Conservation (phyloP, 352 stramenopile genomes). For the Peronosclerospora sorghi region DNA sequence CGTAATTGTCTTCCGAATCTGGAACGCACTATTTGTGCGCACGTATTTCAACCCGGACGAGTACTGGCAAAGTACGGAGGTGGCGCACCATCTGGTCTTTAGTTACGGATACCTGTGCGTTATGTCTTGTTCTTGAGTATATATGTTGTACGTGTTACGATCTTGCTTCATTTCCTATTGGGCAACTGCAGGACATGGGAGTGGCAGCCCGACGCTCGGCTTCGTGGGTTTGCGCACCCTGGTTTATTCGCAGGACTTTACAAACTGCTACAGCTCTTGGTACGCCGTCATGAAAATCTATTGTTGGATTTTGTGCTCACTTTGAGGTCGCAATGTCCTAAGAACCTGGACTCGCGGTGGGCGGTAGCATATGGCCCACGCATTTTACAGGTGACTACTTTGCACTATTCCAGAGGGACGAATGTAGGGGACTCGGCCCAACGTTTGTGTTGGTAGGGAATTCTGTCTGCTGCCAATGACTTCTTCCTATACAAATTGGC, state of each 20-base stretch:
- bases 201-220: constrained; percentile 55
- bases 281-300: constrained; percentile 4
- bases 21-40: constrained; percentile 76
- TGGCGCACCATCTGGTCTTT: constrained; percentile 81
- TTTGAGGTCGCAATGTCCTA: not conserved
- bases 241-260: constrained; percentile 70
- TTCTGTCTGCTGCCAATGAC: constrained; percentile 59
- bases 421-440: not conserved
- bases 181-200: constrained; percentile 62
- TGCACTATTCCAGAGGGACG: not conserved
- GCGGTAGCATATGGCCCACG: constrained; percentile 67
- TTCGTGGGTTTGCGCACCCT: constrained; percentile 75
- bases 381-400: constrained; percentile 42
- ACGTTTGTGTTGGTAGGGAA: constrained; percentile 16
- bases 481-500: constrained; percentile 64
- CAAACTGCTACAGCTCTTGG: constrained; percentile 54
- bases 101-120: constrained; percentile 72
- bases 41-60: constrained; percentile 84
- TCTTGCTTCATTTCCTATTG: not conserved
- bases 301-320: not conserved
- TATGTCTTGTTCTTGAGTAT: not conserved
- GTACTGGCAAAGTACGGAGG: constrained; percentile 84
- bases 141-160: not conserved
- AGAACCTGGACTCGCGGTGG: constrained; percentile 77
- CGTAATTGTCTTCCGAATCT: constrained; percentile 54